Base-by-base conservation (phyloP, 2,329 filamentous ascomycete genomes). In the Trichoderma gracile region DNA sequence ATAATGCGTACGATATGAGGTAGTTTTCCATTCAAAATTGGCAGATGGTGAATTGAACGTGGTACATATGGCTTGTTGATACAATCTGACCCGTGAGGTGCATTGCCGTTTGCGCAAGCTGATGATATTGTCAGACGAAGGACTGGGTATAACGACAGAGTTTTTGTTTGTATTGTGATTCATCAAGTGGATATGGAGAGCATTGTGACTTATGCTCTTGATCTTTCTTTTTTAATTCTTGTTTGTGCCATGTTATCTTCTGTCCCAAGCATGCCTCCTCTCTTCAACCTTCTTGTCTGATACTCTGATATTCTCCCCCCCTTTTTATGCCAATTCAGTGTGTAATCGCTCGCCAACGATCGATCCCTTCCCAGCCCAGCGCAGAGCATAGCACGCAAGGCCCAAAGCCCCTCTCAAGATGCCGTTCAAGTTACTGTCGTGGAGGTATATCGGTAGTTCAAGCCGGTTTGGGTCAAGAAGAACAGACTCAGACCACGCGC, bases 401-500 rank as follows among this genome's bases (percentile, higher is more conserved):
- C 19, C 10, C 10, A 10, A 5, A 38, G 5, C 5, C 33, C 17
- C 40, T 10, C 40, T 33, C 49, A 54, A 30, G 21, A 15, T 17
- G 17, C 15, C 27, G 9, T 19, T 15, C 14, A 3, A 3, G 14
- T 33, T 46, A n/a, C 7, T 46, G 43, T 17, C 9, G 7, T 23
- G 19, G 33, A 38, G 33, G 3, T 14, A 3, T 38, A 38, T 10
- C 33, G 33, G 33, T 38, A 5, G 33, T 38, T 7, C 8, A 33
- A 33, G 8, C 30, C 30, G 30, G 30, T 1, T 33, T 10, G 30
- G 30, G 30, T 33, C 8, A 33, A 10, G 14, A n/a, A n/a, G 19
- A 10, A 27, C 5, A 7, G 17, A 12, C 30, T 60, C 79, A 89
- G 70, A 89, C 85, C 58, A 89, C 85, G 57, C 86, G 82, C 81